phyloP scores from a whole-genome alignment of 345 rosid genomes.

The Populus pruinosa region DNA sequence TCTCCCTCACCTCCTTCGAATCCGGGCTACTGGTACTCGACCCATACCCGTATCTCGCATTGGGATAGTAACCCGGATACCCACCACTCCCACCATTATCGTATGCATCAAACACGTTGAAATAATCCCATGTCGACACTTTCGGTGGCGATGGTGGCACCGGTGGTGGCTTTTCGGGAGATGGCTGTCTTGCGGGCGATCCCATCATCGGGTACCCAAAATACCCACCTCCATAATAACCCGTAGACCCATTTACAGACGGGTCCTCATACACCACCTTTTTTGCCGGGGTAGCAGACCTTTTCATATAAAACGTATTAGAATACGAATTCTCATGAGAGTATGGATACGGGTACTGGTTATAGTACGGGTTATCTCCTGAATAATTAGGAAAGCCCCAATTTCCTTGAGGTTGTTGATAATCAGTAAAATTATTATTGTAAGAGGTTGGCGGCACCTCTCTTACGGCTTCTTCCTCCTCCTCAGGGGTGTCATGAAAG shows the following conservation, averaged over 20 bases:
- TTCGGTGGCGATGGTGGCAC: conserved; percentile 79
- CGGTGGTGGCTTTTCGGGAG: conserved; percentile 41
- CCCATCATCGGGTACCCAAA: conserved; percentile 48
- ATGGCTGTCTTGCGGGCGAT: conserved; percentile 33
- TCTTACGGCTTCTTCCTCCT: not conserved
- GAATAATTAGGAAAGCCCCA: conserved; percentile 30
- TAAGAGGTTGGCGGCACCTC: conserved; percentile 14
- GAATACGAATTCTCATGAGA: conserved; percentile 2
- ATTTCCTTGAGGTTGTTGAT: conserved; percentile 38
- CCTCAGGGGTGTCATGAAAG: conserved; percentile 28
- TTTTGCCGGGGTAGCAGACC: conserved; percentile 55
- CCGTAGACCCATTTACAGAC: conserved; percentile 31
- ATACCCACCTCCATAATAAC: conserved; percentile 34
- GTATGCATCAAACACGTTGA: conserved; percentile 62
- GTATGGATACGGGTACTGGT: conserved; percentile 5
- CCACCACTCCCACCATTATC: conserved; percentile 37
- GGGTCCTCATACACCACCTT: conserved; percentile 71
- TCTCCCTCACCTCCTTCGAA: conserved; percentile 82
- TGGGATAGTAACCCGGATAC: conserved; percentile 27
- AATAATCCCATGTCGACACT: conserved; percentile 70
- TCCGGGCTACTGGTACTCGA: conserved; percentile 76
- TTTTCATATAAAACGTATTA: conserved; percentile 68
- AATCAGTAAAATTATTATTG: conserved; percentile 15
- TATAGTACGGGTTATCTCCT: not conserved
- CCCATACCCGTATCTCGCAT: conserved; percentile 35